These are phyloP conservation scores for Daedalea quercina DNA, from an alignment of 768 basidiomycete genomes.

Conservation along the genomic window DNA sequence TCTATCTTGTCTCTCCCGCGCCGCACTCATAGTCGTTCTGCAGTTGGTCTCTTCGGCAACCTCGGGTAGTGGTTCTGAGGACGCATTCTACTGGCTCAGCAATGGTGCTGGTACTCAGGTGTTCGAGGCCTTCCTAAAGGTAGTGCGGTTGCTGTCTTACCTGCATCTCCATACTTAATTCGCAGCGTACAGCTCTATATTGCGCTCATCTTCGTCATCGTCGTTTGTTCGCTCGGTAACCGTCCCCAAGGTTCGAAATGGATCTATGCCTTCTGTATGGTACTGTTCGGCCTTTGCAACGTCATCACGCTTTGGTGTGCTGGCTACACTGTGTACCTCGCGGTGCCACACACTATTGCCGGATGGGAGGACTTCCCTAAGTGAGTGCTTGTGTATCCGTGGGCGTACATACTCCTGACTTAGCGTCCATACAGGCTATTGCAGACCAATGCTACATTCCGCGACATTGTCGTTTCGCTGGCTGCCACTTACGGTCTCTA, in stretches of 20 bases:
- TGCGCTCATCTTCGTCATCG: constrained; percentile 71
- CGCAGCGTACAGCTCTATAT: constrained; percentile 57
- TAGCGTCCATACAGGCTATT: constrained; percentile 40
- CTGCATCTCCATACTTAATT: background rate
- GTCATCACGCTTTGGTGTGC: constrained; percentile 84
- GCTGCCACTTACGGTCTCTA: constrained; percentile 78
- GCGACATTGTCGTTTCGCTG: constrained; percentile 80
- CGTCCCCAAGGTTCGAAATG: constrained; percentile 88
- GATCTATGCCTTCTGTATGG: constrained; percentile 70
- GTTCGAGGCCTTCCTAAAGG: constrained; percentile 73
- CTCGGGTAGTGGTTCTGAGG: constrained; percentile 32
- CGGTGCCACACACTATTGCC: constrained; percentile 64
- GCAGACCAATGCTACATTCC: constrained; percentile 58
- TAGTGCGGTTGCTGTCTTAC: constrained; percentile 1
- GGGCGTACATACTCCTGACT: background rate
- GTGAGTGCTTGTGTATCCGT: constrained; percentile 33
- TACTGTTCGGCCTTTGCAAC: constrained; percentile 75
- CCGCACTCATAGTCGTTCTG: constrained; percentile 11
- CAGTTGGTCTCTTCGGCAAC: constrained; percentile 83
- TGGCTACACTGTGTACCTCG: constrained; percentile 83
- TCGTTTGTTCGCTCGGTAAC: constrained; percentile 88
- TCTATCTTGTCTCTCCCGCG: too few species aligned
- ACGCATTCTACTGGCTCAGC: constrained; percentile 82
- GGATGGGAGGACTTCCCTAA: constrained; percentile 71
- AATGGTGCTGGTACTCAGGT: constrained; percentile 62